Conservation (phyloP, 31 red algal species). For the Odonthalia washingtoniensis region DNA sequence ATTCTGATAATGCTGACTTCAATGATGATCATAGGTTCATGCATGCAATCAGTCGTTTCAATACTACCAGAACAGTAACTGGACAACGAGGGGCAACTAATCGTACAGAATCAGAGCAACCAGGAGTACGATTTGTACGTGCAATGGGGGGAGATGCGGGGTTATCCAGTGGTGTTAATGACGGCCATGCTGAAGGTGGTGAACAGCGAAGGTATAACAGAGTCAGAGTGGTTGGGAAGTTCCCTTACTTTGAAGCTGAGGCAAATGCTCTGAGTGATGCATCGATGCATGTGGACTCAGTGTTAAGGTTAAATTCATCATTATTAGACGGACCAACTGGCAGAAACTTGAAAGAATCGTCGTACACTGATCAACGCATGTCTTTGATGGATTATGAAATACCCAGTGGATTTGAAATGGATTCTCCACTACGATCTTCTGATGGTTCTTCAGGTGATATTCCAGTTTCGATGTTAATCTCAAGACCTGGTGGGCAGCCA, state of each 20-base stretch:
- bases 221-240: too few relatives aligned
- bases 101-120: neutral
- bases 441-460: conserved; percentile 7
- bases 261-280: conserved; percentile 38
- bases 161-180: neutral
- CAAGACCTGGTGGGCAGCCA: neutral
- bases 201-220: too few relatives aligned
- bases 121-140: neutral
- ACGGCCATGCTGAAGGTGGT: too few relatives aligned
- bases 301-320: conserved; percentile 32
- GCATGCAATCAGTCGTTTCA: too few relatives aligned
- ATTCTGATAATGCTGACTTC: conserved; percentile 1
- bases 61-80: too few relatives aligned
- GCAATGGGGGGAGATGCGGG: neutral
- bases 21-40: too few relatives aligned
- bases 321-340: conserved; percentile 15
- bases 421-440: neutral
- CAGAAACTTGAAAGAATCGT: neutral
- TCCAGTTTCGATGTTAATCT: conserved; percentile 10
- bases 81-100: neutral
- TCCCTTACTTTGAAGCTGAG: conserved; percentile 12
- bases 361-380: conserved; percentile 23
- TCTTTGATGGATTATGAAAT: conserved; percentile 5
- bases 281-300: conserved; percentile 20
- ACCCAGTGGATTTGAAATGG: neutral